Evolutionary conservation across 2,329 filamentous ascomycete species (phyloP).

Genomic region (Xylariaceae sp.): DNA sequence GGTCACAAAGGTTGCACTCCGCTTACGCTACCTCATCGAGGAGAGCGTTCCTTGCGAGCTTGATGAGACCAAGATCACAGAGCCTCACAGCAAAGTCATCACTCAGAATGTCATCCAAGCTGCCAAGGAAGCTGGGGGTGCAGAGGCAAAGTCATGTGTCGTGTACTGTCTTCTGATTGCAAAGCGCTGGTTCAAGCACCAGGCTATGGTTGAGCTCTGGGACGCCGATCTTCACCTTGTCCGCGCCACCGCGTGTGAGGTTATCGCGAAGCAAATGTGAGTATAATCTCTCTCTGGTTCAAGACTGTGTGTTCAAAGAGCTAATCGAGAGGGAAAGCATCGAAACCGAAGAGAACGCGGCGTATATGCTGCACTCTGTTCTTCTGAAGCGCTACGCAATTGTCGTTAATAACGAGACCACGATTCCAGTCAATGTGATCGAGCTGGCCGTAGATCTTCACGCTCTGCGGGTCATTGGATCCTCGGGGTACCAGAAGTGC

Average conservation of each 20-base stretch:
- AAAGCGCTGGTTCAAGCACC: conserved; percentile 71
- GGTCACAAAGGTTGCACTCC: conserved; percentile 85
- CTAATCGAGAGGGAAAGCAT: conserved; percentile 51
- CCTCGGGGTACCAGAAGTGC: conserved; percentile 93
- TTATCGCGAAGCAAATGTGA: conserved; percentile 77
- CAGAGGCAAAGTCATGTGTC: conserved; percentile 72
- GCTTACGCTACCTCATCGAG: conserved; percentile 86
- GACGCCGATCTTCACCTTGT: conserved; percentile 80
- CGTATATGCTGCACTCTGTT: conserved; percentile 74
- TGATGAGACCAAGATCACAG: conserved; percentile 68
- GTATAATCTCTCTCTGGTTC: conserved; percentile 18
- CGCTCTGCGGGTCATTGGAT: conserved; percentile 81
- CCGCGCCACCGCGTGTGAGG: conserved; percentile 78
- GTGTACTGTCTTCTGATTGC: conserved; percentile 77
- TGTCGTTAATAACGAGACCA: conserved; percentile 65
- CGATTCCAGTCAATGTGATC: conserved; percentile 78
- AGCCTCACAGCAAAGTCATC: conserved; percentile 80
- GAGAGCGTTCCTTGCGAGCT: conserved; percentile 88
- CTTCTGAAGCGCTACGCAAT: conserved; percentile 88
- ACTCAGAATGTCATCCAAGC: conserved; percentile 75
- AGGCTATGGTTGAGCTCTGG: conserved; percentile 81
- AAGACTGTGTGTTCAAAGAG: background rate
- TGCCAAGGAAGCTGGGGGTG: conserved; percentile 75
- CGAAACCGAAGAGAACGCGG: conserved; percentile 74
- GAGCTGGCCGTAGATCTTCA: conserved; percentile 93